These are phyloP conservation scores for Clohesyomyces aquaticus DNA, from an alignment of 495 filamentous ascomycete species.

Conservation along the genomic window DNA sequence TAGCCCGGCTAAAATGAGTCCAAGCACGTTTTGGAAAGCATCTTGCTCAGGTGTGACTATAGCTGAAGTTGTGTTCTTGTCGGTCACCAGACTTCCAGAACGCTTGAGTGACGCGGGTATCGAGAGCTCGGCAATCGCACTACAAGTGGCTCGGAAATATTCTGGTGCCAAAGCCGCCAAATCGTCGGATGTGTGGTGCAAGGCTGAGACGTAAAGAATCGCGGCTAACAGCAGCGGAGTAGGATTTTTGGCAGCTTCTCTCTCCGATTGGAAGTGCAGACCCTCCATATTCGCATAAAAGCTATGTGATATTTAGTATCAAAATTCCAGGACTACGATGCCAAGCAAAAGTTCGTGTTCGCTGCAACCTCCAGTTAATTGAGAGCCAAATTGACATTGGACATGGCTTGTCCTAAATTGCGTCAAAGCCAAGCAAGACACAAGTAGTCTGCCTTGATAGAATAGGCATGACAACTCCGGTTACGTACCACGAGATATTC, in stretches of 20 bases:
- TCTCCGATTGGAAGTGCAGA: constrained; percentile 6
- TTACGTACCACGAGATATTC: too few relatives aligned
- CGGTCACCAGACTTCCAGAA: background rate
- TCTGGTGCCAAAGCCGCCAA: constrained; percentile 2
- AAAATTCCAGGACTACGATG: background rate
- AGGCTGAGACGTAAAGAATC: background rate
- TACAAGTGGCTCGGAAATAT: constrained; percentile 7
- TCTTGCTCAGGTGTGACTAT: background rate
- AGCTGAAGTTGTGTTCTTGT: background rate
- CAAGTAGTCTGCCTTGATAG: too few relatives aligned
- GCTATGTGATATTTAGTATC: background rate
- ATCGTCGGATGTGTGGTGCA: constrained; percentile 2
- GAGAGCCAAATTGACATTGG: too few relatives aligned
- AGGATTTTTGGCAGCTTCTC: constrained; percentile 4
- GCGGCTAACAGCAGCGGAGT: constrained; percentile 7
- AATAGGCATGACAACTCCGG: too few relatives aligned
- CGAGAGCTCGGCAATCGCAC: constrained; percentile 1
- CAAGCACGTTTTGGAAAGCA: constrained; percentile 7
- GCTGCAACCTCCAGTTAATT: too few relatives aligned
- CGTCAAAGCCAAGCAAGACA: too few relatives aligned
- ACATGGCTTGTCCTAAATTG: too few relatives aligned
- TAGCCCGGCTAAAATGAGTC: constrained; percentile 3
- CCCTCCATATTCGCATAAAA: constrained; percentile 7
- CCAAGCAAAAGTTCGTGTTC: too few relatives aligned
- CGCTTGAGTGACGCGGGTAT: background rate